A percentile compares a stretch with the other conserved stretches of the same genome.
phyloP scores from a whole-genome alignment of 768 basidiomycete species.

The Panus rudis region DNA sequence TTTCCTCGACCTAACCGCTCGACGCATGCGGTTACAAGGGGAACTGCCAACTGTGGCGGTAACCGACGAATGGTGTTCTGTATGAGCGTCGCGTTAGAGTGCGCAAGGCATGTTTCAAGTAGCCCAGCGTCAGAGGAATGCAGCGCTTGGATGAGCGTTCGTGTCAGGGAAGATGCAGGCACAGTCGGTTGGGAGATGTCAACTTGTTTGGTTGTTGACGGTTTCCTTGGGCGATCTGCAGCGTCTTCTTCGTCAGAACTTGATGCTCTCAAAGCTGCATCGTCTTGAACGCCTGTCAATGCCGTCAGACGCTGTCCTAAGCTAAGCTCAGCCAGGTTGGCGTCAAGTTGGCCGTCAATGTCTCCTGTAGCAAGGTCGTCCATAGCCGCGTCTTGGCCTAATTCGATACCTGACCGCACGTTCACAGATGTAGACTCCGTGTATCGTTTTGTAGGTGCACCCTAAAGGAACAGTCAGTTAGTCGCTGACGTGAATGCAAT shows the following conservation, averaged over 20 bases:
- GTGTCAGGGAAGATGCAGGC: slow-evolving; percentile 83
- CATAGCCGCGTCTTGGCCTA: slow-evolving; percentile 48
- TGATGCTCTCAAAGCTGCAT: slow-evolving; percentile 29
- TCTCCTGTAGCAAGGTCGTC: slow-evolving; percentile 44
- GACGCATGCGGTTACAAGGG: slow-evolving; percentile 80
- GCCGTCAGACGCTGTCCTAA: slow-evolving; percentile 86
- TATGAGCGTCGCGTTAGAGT: slow-evolving; percentile 77
- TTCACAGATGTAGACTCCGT: slow-evolving; percentile 53
- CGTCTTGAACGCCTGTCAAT: slow-evolving; percentile 42
- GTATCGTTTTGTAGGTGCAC: slow-evolving; percentile 56
- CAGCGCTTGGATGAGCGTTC: slow-evolving; percentile 91
- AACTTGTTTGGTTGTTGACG: slow-evolving; percentile 24
- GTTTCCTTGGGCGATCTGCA: slow-evolving; percentile 22
- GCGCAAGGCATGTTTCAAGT: slow-evolving; percentile 78
- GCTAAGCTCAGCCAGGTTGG: slow-evolving; percentile 84
- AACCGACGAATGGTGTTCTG: slow-evolving; percentile 81
- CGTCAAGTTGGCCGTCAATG: slow-evolving; percentile 67
- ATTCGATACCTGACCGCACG: slow-evolving; percentile 58
- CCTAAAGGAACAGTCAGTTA: slow-evolving; percentile 21
- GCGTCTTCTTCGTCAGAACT: slow-evolving; percentile 43
- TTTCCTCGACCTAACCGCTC: slow-evolving; percentile 79
- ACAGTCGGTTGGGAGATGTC: slow-evolving; percentile 31
- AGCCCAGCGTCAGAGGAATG: slow-evolving; percentile 90
- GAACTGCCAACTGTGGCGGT: slow-evolving; percentile 81
- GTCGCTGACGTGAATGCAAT: not conserved